phyloP scores from a whole-genome alignment of 1,284 basidiomycete species.

The Pseudozyma sp. region DNA sequence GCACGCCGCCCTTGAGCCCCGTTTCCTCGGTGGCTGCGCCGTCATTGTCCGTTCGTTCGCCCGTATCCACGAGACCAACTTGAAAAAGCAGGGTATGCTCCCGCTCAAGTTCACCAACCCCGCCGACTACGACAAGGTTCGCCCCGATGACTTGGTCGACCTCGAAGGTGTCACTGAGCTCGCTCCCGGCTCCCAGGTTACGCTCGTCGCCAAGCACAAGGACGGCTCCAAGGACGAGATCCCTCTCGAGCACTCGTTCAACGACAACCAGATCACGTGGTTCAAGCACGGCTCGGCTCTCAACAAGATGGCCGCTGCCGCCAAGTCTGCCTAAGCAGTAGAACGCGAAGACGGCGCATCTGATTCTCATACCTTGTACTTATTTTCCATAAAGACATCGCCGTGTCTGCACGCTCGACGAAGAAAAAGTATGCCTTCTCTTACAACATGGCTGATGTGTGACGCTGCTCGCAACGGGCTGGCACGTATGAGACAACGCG shows the following conservation, averaged over 20 bases:
- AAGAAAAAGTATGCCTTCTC: conserved; percentile 11
- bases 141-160: conserved; percentile 62
- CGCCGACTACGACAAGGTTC: conserved; percentile 67
- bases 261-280: conserved; percentile 68
- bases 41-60: conserved; percentile 97
- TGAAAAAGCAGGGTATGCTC: conserved; percentile 74
- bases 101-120: conserved; percentile 65
- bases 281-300: conserved; percentile 66
- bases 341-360: neutral
- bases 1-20: conserved; percentile 96
- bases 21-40: conserved; percentile 93
- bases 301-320: conserved; percentile 65
- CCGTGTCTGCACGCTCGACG: conserved; percentile 26
- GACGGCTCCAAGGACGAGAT: conserved; percentile 64
- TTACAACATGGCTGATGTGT: no score
- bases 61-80: conserved; percentile 97
- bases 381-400: conserved; percentile 10
- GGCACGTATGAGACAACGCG: no score
- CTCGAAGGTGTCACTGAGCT: conserved; percentile 63
- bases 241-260: conserved; percentile 66
- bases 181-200: conserved; percentile 63
- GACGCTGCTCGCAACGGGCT: no score
- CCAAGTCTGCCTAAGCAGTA: conserved; percentile 44
- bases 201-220: conserved; percentile 65
- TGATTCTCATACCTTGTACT: conserved; percentile 24